These are phyloP conservation scores for Phytophthora tentaculata DNA, from an alignment of 352 stramenopile genomes.

Conservation along the genomic window DNA sequence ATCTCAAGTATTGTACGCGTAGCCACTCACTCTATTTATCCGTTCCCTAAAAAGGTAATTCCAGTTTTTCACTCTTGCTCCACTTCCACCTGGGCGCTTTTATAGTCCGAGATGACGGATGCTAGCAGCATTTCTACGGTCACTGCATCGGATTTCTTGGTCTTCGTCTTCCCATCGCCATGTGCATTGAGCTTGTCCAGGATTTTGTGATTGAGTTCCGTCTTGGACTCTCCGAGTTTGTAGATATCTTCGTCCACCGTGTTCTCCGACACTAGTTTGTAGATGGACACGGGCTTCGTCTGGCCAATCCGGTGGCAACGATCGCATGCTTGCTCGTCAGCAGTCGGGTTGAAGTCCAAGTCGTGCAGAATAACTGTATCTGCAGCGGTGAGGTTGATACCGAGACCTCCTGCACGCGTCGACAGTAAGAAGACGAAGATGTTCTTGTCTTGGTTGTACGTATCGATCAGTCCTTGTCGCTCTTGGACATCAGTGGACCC, in stretches of 20 bases:
- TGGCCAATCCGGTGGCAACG: conserved; percentile 92
- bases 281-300: conserved; percentile 90
- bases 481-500: conserved; percentile 77
- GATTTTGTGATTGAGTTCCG: conserved; percentile 87
- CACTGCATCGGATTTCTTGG: conserved; percentile 41
- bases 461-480: conserved; percentile 84
- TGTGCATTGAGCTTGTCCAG: conserved; percentile 84
- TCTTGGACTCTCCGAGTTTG: conserved; percentile 84
- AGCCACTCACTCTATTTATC: conserved; percentile 21
- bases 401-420: conserved; percentile 96
- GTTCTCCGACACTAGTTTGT: conserved; percentile 91
- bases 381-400: conserved; percentile 97
- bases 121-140: conserved; percentile 86
- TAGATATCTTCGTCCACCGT: conserved; percentile 95
- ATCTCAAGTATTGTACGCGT: neutral
- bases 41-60: no score
- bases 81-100: conserved; percentile 45
- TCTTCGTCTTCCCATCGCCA: conserved; percentile 36
- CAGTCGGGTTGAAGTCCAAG: conserved; percentile 88
- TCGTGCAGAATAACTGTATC: conserved; percentile 91
- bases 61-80: conserved; percentile 24
- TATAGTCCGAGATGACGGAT: conserved; percentile 82
- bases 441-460: conserved; percentile 88
- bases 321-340: conserved; percentile 89
- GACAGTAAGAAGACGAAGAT: conserved; percentile 98